Conservation (phyloP, 345 rosid genomes). For the Mangifera indica region DNA sequence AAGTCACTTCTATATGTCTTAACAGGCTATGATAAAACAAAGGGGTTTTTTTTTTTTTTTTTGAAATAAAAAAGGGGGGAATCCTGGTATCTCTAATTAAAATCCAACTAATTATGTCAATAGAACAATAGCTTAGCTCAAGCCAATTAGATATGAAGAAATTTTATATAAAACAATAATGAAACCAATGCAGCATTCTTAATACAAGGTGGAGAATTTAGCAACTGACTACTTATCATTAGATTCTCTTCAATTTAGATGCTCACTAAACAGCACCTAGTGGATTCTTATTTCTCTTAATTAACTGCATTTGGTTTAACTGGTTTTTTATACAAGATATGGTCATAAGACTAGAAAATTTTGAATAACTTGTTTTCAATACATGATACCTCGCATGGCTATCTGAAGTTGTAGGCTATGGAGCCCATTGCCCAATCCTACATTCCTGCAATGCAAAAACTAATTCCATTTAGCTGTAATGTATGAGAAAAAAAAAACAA, state of each 20-base stretch:
- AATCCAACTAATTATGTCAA: neutral
- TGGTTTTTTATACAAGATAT: neutral
- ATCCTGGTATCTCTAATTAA: neutral
- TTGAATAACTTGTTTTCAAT: constrained; percentile 5
- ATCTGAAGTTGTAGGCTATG: constrained; percentile 85
- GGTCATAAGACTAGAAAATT: neutral
- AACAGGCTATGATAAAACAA: neutral
- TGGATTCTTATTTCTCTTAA: neutral
- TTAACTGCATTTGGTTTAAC: neutral
- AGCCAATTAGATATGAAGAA: neutral
- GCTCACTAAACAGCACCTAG: neutral
- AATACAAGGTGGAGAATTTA: neutral
- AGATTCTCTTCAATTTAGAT: neutral
- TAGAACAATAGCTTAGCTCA: neutral
- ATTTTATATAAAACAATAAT: neutral
- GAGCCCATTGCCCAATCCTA: constrained; percentile 88
- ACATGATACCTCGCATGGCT: constrained; percentile 75
- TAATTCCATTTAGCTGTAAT: constrained; percentile 5
- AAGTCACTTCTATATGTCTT: neutral
- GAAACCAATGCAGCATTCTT: neutral
- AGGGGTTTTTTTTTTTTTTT: neutral
- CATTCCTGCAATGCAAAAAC: constrained; percentile 48
- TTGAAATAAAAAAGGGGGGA: neutral
- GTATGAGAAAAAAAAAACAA: constrained; percentile 1
- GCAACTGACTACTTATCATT: neutral